A percentile compares a stretch with the other conserved stretches of the same genome.
phyloP scores from a whole-genome alignment of 148 eudicot species.

The Diospyros kaki region DNA sequence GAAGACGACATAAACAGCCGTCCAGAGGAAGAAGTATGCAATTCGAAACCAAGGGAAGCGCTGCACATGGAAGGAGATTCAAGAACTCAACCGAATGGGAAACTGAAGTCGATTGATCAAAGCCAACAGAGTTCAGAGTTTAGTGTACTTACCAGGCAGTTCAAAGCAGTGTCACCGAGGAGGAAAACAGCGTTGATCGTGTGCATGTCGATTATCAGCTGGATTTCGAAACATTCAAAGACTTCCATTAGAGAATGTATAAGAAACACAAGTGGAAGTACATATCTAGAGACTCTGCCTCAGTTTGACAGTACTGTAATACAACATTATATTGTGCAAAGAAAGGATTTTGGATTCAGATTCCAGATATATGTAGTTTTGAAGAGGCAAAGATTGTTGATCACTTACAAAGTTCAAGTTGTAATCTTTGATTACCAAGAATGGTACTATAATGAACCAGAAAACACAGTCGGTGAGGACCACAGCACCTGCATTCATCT shows the following conservation, averaged over 20 bases:
- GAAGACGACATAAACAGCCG: constrained; percentile 59
- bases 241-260: not conserved
- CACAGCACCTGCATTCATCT: constrained; percentile 98
- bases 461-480: constrained; percentile 78
- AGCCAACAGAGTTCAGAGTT: not conserved
- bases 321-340: too few relatives aligned
- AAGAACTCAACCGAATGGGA: not conserved
- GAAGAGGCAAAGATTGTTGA: not conserved
- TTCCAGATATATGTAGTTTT: too few relatives aligned
- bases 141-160: constrained; percentile 54
- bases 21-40: constrained; percentile 77
- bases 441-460: constrained; percentile 78
- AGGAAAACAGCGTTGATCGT: constrained; percentile 75
- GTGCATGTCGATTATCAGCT: constrained; percentile 79
- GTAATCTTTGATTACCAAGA: constrained; percentile 58
- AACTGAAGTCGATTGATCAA: not conserved
- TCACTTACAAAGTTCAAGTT: constrained; percentile 70
- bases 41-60: constrained; percentile 85
- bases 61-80: constrained; percentile 26
- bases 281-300: too few relatives aligned
- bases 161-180: constrained; percentile 75
- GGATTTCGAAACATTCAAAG: constrained; percentile 16
- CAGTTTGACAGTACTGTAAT: too few relatives aligned
- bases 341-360: too few relatives aligned
- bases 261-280: not conserved